Conservation (phyloP, 371 early-diverging fungal species). For the Lichtheimia ramosa region DNA sequence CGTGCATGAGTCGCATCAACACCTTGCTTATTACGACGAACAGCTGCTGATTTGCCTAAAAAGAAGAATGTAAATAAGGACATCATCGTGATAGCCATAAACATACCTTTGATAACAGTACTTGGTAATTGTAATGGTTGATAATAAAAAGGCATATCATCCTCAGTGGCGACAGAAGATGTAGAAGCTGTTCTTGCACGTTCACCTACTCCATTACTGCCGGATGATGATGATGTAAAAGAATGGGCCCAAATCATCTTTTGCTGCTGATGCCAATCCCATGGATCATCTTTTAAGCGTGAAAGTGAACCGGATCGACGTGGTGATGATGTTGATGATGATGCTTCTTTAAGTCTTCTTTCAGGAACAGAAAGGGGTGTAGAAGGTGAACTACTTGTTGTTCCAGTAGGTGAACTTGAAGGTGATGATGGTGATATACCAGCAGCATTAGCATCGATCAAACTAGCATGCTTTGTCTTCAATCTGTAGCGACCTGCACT, state of each 20-base stretch:
- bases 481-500: conserved; percentile 7
- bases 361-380: background rate
- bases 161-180: conserved; percentile 8
- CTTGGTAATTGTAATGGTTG: conserved; percentile 10
- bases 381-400: background rate
- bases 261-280: background rate
- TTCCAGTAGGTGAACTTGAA: background rate
- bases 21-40: background rate
- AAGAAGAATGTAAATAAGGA: conserved; percentile 1
- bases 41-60: conserved; percentile 6
- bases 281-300: too few relatives aligned
- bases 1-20: conserved; percentile 1
- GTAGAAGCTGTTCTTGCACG: conserved; percentile 7
- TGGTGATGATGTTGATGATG: too few relatives aligned
- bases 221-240: background rate
- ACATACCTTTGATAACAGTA: conserved; percentile 3
- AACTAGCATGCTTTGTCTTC: conserved; percentile 29
- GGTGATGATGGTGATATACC: background rate
- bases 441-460: conserved; percentile 27
- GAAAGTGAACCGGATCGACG: too few relatives aligned
- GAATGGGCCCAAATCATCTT: background rate
- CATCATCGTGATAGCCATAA: background rate
- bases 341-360: background rate
- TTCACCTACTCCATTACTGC: background rate
- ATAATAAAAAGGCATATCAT: conserved; percentile 4